Conservation (phyloP, 148 eudicot species). For the Diospyros kaki region DNA sequence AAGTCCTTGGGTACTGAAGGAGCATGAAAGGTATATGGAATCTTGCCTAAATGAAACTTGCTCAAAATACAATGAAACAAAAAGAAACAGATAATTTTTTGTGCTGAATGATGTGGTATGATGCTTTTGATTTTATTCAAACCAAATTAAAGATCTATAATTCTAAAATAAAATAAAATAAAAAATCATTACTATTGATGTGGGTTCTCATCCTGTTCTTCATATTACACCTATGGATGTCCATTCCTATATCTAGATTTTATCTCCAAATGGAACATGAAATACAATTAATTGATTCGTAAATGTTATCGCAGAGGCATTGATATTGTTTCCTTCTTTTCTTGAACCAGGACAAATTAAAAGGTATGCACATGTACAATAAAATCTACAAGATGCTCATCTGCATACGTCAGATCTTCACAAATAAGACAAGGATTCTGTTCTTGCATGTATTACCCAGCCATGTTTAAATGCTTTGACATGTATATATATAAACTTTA, state of each 20-base stretch:
- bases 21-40: constrained; percentile 4
- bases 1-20: background rate
- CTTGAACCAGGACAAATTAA: background rate
- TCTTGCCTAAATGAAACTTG: constrained; percentile 7
- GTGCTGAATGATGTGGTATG: background rate
- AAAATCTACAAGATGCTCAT: constrained; percentile 2
- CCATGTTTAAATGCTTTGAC: too few relatives aligned
- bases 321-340: background rate
- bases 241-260: background rate
- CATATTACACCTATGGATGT: background rate
- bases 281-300: background rate
- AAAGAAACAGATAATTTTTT: background rate
- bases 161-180: too few relatives aligned
- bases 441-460: background rate
- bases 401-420: background rate
- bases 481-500: too few relatives aligned
- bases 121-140: background rate
- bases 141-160: too few relatives aligned
- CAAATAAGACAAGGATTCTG: background rate
- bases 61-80: background rate
- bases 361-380: background rate
- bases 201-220: too few relatives aligned
- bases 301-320: background rate
- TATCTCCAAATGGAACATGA: background rate
- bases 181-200: too few relatives aligned